Evolutionary conservation across 1,284 basidiomycete genomes (phyloP), one percentile per base, ranked within the genome.

Genomic region (Leccinum angustisporum): DNA sequence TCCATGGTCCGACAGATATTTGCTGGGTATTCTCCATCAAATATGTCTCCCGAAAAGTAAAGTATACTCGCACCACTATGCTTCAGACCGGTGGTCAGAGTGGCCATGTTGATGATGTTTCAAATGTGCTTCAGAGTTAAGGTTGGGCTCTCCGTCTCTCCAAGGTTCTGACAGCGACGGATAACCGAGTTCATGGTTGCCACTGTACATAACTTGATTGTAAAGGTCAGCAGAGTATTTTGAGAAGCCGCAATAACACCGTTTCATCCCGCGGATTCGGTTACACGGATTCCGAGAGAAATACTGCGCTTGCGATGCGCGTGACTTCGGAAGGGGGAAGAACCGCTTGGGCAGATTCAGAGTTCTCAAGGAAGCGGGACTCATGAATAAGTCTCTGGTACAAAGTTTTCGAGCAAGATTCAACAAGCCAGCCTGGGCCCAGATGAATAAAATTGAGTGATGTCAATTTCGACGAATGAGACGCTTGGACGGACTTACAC

Each of bases 241-340:
- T 34, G 31, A 21, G 40, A 38, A 30, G 43, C 55, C 59, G 56
- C 59, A 40, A 40, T 56, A 61, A 59, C 56, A 52, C 67, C 68
- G 16, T 46, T 31, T 54, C 46, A 43, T 18, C 55, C 67, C 61
- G 58, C 60, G 48, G 61, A 38, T 58, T 58, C 46, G 21, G 34
- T 40, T 54, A 21, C 11, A 50, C 34, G 33, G n/a, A 57, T 50
- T 18, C 13, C 11, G 43, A 46, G 48, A 56, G 34, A 21, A 34
- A 56, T n/a, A n/a, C 3, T 46, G 27, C 18, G 16, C 46, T 52
- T 58, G 54, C 48, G 40, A 52, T 34, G 43, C 31, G 40, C 14
- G 27, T 53, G 50, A 25, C 25, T 56, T 53, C 50, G 16, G 52
- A 13, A 43, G 40, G 11, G 18, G 38, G 34, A 56, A 33, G 40